phyloP scores from a whole-genome alignment of 2,329 filamentous ascomycete species.

The Penicillium janthinellum region DNA sequence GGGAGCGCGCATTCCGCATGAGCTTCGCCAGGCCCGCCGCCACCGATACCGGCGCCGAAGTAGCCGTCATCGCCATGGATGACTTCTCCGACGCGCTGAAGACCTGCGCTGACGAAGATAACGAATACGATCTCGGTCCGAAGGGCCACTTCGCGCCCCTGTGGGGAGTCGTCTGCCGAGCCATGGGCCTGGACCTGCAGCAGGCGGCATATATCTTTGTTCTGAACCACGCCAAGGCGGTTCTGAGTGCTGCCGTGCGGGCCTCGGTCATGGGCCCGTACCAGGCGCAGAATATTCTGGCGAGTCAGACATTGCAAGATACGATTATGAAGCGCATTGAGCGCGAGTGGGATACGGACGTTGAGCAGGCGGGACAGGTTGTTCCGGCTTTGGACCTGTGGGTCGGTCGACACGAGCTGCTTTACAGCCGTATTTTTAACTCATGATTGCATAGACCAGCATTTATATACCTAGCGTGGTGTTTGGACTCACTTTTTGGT shows the following conservation, averaged over 20 bases:
- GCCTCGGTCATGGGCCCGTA: conserved; percentile 68
- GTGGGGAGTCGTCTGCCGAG: conserved; percentile 59
- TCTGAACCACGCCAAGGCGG: conserved; percentile 64
- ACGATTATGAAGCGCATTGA: conserved; percentile 54
- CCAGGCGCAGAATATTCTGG: conserved; percentile 62
- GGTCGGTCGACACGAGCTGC: conserved; percentile 65
- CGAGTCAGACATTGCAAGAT: conserved; percentile 54
- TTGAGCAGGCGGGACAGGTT: conserved; percentile 61
- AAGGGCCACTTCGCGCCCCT: conserved; percentile 63
- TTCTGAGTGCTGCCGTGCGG: conserved; percentile 63
- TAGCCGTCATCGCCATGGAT: conserved; percentile 36
- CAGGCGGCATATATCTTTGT: conserved; percentile 64
- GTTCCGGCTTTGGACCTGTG: conserved; percentile 66
- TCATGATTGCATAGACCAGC: conserved; percentile 44
- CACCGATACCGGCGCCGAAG: conserved; percentile 17
- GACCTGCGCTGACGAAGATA: conserved; percentile 25
- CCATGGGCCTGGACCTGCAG: conserved; percentile 54
- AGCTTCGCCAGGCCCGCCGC: conserved; percentile 29
- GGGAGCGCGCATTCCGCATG: conserved; percentile 57
- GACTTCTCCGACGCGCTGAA: conserved; percentile 45
- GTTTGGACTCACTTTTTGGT: not conserved
- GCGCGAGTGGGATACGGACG: conserved; percentile 50
- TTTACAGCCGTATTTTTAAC: conserved; percentile 70
- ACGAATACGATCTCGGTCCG: conserved; percentile 36
- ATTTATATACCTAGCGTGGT: conserved; percentile 2